Conservation (phyloP, 169 alveolate species). For the Babesia microti region DNA sequence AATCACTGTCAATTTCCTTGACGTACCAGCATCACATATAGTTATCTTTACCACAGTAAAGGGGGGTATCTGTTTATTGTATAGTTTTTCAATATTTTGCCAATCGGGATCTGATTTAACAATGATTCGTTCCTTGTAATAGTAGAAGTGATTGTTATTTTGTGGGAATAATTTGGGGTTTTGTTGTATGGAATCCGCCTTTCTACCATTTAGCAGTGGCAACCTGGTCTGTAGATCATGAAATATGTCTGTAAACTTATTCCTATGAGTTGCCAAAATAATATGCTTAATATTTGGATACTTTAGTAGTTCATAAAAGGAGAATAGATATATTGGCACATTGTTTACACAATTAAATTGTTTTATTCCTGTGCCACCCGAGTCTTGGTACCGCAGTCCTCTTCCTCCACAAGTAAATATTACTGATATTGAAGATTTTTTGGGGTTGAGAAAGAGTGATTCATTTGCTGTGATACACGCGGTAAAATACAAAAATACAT, state of each 20-base stretch:
- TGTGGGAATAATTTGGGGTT: not conserved
- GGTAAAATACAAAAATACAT: too few relatives aligned
- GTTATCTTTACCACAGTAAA: too few relatives aligned
- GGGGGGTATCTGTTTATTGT: slow-evolving; percentile 9
- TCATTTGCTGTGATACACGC: too few relatives aligned
- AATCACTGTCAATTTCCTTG: slow-evolving; percentile 15
- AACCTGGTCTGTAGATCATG: not conserved
- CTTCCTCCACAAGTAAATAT: too few relatives aligned
- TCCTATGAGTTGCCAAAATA: slow-evolving; percentile 9
- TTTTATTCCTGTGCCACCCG: slow-evolving; percentile 15
- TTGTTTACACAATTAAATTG: slow-evolving; percentile 25
- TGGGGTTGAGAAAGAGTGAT: too few relatives aligned
- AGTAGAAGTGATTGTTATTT: not conserved
- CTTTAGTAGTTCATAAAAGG: slow-evolving; percentile 22
- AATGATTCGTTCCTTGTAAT: not conserved
- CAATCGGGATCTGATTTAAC: not conserved
- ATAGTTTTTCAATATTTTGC: slow-evolving; percentile 1
- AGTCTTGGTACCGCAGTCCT: not conserved
- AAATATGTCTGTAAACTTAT: not conserved
- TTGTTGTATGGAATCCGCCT: not conserved
- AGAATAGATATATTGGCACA: slow-evolving; percentile 32
- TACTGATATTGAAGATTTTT: too few relatives aligned
- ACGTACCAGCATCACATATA: slow-evolving; percentile 15
- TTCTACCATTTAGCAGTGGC: not conserved
- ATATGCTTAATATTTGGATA: slow-evolving; percentile 18